phyloP scores from a whole-genome alignment of 805 yeast species.

The Cephaloascus albidus region DNA sequence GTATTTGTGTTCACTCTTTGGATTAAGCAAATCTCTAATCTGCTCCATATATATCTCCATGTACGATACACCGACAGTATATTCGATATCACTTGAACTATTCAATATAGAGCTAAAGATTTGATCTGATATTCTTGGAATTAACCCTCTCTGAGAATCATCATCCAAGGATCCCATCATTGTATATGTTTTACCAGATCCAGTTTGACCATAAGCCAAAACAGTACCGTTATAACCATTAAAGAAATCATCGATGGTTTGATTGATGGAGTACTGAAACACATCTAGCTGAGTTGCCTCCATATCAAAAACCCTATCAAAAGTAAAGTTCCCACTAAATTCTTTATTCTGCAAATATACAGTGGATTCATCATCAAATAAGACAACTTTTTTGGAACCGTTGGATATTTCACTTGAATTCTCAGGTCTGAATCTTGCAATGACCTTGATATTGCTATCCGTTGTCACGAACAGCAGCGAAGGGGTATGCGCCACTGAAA shows the following conservation, averaged over 20 bases:
- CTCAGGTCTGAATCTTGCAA: constrained; percentile 65
- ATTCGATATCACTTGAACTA: constrained; percentile 44
- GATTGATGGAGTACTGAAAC: constrained; percentile 47
- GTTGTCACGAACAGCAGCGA: not conserved
- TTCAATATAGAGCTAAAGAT: constrained; percentile 47
- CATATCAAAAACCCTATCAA: constrained; percentile 55
- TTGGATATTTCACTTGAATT: constrained; percentile 19
- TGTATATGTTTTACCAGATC: constrained; percentile 69
- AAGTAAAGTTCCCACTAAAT: constrained; percentile 30
- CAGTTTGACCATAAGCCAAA: constrained; percentile 73
- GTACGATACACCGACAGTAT: constrained; percentile 58
- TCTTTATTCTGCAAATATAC: not conserved
- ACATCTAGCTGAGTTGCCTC: constrained; percentile 44
- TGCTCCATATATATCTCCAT: constrained; percentile 80
- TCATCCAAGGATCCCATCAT: constrained; percentile 55
- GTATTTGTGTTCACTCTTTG: constrained; percentile 20
- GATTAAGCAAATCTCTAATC: constrained; percentile 59
- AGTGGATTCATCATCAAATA: constrained; percentile 6
- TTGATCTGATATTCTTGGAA: constrained; percentile 62
- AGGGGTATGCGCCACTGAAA: not conserved
- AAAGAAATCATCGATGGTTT: constrained; percentile 61
- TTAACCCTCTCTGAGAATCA: constrained; percentile 44
- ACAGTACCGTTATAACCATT: constrained; percentile 74
- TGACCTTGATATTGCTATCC: constrained; percentile 44
- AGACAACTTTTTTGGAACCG: constrained; percentile 9